These are phyloP conservation scores for Urostyla sp. DNA, from an alignment of 73 alveolate genomes.

Conservation along the genomic window DNA sequence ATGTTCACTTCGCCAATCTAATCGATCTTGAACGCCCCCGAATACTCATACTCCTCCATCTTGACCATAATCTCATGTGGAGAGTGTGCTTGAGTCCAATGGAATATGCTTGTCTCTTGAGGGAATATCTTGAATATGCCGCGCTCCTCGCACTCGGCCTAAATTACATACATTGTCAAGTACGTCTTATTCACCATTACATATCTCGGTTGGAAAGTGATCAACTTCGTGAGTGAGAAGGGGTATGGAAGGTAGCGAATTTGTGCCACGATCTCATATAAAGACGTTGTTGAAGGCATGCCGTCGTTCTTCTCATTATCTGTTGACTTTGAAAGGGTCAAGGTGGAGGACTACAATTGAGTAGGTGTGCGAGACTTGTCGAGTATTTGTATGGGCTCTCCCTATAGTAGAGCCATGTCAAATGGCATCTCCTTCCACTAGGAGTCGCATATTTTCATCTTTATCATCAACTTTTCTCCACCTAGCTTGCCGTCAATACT, in stretches of 20 bases:
- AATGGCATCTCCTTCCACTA: slow-evolving; percentile 7
- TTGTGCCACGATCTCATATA: slow-evolving; percentile 44
- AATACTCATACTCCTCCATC: slow-evolving; percentile 55
- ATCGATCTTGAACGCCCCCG: slow-evolving; percentile 46
- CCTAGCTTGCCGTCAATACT: too few relatives aligned
- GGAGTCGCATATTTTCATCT: slow-evolving; percentile 18
- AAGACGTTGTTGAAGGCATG: neutral
- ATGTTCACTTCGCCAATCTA: slow-evolving; percentile 46
- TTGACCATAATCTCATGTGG: slow-evolving; percentile 28
- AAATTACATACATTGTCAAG: slow-evolving; percentile 29
- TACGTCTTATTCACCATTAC: slow-evolving; percentile 24
- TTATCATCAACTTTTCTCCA: neutral
- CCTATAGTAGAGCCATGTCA: slow-evolving; percentile 34
- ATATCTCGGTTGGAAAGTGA: slow-evolving; percentile 47
- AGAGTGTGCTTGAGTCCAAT: slow-evolving; percentile 47
- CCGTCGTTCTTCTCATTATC: neutral
- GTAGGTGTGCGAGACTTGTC: too few relatives aligned
- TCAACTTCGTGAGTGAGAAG: slow-evolving; percentile 44
- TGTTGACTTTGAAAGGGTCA: too few relatives aligned
- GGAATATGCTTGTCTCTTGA: slow-evolving; percentile 50
- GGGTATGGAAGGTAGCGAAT: slow-evolving; percentile 44
- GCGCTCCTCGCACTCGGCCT: slow-evolving; percentile 47
- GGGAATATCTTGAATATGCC: slow-evolving; percentile 60
- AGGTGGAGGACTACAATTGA: too few relatives aligned
- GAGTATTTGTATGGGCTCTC: slow-evolving; percentile 37